A percentile compares a stretch with the other conserved stretches of the same genome.
These are phyloP conservation scores for Diaporthe helianthi DNA, from an alignment of 2,329 filamentous ascomycete genomes.

Conservation along the genomic window DNA sequence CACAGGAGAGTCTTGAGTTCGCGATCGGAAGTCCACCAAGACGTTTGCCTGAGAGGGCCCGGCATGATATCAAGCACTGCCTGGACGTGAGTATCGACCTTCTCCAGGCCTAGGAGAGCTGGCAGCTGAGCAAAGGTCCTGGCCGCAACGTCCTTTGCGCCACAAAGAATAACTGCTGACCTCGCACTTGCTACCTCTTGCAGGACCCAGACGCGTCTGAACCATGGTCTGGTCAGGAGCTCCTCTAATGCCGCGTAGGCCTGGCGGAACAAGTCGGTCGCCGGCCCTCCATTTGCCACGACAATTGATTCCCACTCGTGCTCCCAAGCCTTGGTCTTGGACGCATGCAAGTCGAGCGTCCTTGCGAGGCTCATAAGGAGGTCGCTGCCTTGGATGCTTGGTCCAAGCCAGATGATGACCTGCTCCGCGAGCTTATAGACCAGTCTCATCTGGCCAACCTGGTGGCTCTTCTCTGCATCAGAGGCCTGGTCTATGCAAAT, in stretches of 20 bases:
- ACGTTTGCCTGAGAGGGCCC: background rate
- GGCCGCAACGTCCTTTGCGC: background rate
- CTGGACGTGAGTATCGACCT: background rate
- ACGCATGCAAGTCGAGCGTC: conserved; percentile 1
- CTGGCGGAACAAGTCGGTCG: background rate
- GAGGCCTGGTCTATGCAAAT: conserved; percentile 33
- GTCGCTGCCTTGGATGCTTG: background rate
- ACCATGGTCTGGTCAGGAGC: conserved; percentile 13
- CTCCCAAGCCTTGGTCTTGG: background rate
- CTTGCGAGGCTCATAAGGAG: conserved; percentile 1
- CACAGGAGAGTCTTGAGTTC: background rate
- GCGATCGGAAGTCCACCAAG: conserved; percentile 4
- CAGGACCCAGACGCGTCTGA: conserved; percentile 32
- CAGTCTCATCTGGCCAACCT: conserved; percentile 34
- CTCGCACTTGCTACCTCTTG: conserved; percentile 22
- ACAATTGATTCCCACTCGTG: conserved; percentile 9
- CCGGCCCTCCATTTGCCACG: conserved; percentile 4
- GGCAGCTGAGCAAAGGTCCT: conserved; percentile 12
- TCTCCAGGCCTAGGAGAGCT: background rate
- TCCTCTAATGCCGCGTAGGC: background rate
- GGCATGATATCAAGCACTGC: conserved; percentile 6
- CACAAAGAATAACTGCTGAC: background rate
- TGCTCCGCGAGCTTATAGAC: conserved; percentile 32
- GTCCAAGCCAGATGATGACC: conserved; percentile 36
- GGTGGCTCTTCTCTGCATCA: conserved; percentile 31